These are phyloP conservation scores for Raphanus sativus DNA, from an alignment of 345 rosid genomes.

Conservation along the genomic window DNA sequence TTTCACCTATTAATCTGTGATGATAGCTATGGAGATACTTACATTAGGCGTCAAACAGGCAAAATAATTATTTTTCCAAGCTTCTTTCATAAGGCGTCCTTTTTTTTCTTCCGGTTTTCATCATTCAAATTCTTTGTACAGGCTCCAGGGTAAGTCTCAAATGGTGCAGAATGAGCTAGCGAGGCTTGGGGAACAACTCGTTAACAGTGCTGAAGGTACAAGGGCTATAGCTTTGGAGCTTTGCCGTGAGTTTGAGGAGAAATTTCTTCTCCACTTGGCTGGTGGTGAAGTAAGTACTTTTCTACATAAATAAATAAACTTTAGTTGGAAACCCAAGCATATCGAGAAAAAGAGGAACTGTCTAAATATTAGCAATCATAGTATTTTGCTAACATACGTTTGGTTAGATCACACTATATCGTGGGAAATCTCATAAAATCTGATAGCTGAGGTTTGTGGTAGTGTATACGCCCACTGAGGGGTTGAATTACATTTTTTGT, in stretches of 20 bases:
- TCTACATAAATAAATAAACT: slow-evolving; percentile 27
- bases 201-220: slow-evolving; percentile 85
- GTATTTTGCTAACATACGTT: not conserved
- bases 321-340: not conserved
- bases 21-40: too few species aligned
- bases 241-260: slow-evolving; percentile 98
- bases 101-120: not conserved
- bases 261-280: slow-evolving; percentile 82
- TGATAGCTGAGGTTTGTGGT: not conserved
- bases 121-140: not conserved
- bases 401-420: not conserved
- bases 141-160: not conserved
- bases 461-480: not conserved
- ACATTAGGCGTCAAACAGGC: not conserved
- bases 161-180: not conserved
- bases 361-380: slow-evolving; percentile 11
- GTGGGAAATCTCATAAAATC: not conserved
- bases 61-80: not conserved
- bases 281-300: slow-evolving; percentile 75
- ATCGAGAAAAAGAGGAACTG: slow-evolving; percentile 1
- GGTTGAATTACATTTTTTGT: not conserved
- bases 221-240: slow-evolving; percentile 96
- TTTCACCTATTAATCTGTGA: not conserved
- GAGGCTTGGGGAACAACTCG: slow-evolving; percentile 9
- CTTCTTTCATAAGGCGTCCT: not conserved